These are phyloP conservation scores for Endotrypanum monterogeii DNA, from an alignment of 208 protist species.

Conservation along the genomic window DNA sequence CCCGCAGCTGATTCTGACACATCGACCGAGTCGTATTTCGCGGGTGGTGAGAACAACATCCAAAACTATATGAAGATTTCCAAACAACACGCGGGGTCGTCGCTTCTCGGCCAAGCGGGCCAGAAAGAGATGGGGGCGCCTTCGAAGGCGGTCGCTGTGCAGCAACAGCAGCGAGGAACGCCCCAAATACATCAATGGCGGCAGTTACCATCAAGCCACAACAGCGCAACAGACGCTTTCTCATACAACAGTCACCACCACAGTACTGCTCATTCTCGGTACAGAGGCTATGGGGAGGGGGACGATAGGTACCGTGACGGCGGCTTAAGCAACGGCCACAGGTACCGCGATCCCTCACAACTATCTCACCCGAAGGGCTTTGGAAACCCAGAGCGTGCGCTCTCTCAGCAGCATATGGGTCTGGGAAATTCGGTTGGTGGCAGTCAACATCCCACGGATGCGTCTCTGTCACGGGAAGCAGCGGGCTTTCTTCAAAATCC, in stretches of 20 bases:
- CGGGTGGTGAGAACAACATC: conserved; percentile 45
- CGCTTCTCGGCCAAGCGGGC: conserved; percentile 12
- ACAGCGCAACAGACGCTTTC: not conserved
- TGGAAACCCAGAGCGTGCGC: not conserved
- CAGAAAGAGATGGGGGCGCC: conserved; percentile 1
- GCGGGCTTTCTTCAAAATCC: not conserved
- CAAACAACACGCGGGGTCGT: conserved; percentile 8
- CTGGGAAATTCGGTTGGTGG: not conserved
- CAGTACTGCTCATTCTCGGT: not conserved
- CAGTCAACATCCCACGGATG: not conserved
- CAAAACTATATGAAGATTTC: conserved; percentile 30
- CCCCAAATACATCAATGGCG: not conserved
- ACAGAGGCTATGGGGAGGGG: conserved; percentile 1
- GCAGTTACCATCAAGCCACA: conserved; percentile 2
- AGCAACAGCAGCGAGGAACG: conserved; percentile 19
- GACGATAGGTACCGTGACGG: conserved; percentile 12
- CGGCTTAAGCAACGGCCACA: conserved; percentile 22
- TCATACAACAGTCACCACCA: conserved; percentile 12
- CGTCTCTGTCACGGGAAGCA: conserved; percentile 1
- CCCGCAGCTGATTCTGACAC: conserved; percentile 6
- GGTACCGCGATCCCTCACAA: conserved; percentile 12
- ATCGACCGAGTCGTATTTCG: conserved; percentile 19
- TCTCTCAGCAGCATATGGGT: not conserved
- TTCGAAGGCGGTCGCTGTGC: conserved; percentile 16
- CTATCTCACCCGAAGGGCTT: conserved; percentile 13